These are phyloP conservation scores for Lyophyllum semitale DNA, from an alignment of 768 basidiomycete species.

Conservation along the genomic window DNA sequence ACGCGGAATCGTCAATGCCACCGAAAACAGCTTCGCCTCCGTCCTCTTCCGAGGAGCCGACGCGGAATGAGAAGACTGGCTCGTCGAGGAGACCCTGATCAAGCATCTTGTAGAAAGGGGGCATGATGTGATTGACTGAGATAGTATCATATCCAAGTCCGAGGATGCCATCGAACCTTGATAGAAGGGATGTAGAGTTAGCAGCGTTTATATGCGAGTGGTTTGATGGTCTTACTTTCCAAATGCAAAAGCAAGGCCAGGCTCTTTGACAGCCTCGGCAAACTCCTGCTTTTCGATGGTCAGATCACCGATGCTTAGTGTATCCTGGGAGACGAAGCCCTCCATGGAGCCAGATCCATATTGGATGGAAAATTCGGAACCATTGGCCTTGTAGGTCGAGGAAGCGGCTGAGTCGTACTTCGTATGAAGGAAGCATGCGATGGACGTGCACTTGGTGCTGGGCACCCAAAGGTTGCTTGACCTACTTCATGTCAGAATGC, in stretches of 20 bases:
- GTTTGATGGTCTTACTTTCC: slow-evolving; percentile 65
- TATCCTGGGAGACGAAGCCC: slow-evolving; percentile 90
- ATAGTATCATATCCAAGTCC: slow-evolving; percentile 96
- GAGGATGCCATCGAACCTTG: slow-evolving; percentile 91
- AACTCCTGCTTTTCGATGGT: slow-evolving; percentile 78
- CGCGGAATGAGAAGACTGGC: slow-evolving; percentile 92
- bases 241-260: slow-evolving; percentile 96
- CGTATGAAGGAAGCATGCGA: slow-evolving; percentile 90
- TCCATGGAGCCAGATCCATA: slow-evolving; percentile 98
- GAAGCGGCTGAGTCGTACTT: slow-evolving; percentile 87
- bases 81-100: slow-evolving; percentile 77
- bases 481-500: slow-evolving; percentile 36
- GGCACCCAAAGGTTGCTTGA: slow-evolving; percentile 97
- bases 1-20: slow-evolving; percentile 78
- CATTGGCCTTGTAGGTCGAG: slow-evolving; percentile 87
- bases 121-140: slow-evolving; percentile 87
- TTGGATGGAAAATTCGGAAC: slow-evolving; percentile 83
- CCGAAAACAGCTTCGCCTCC: slow-evolving; percentile 93
- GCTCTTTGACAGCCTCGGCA: slow-evolving; percentile 94
- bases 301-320: slow-evolving; percentile 81
- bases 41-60: slow-evolving; percentile 85
- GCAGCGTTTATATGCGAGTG: not conserved
- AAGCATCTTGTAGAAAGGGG: slow-evolving; percentile 95
- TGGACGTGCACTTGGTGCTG: slow-evolving; percentile 76
- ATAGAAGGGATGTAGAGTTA: not conserved